phyloP scores from a whole-genome alignment of 768 basidiomycete genomes.

The Coprinopsis strossmayeri region DNA sequence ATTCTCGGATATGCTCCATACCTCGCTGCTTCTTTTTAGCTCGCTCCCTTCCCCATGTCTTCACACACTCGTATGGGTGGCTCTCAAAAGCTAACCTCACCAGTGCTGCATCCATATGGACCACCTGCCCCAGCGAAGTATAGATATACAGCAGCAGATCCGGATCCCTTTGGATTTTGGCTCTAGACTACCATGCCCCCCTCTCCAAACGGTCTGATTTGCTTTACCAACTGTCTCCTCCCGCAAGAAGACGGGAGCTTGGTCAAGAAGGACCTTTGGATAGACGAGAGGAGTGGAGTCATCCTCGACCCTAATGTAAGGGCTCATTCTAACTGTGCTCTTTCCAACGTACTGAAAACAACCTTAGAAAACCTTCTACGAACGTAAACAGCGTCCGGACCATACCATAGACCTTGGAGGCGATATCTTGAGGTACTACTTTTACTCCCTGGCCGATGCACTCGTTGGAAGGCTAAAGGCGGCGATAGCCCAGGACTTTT shows the following conservation, averaged over 20 bases:
- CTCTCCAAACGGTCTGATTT: slow-evolving; percentile 60
- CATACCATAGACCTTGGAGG: slow-evolving; percentile 65
- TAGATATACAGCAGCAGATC: neutral
- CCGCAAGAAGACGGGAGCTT: slow-evolving; percentile 76
- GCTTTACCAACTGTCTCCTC: slow-evolving; percentile 84
- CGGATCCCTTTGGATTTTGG: neutral
- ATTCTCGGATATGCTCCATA: too few species aligned
- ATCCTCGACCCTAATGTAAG: slow-evolving; percentile 71
- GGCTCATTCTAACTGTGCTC: neutral
- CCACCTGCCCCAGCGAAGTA: too few species aligned
- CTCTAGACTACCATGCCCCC: slow-evolving; percentile 9
- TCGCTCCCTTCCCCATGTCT: too few species aligned
- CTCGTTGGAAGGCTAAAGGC: neutral
- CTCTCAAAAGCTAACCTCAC: too few species aligned
- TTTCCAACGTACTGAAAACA: neutral
- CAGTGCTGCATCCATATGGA: too few species aligned
- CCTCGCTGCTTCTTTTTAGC: too few species aligned
- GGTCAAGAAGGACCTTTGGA: slow-evolving; percentile 71
- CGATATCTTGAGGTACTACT: slow-evolving; percentile 76
- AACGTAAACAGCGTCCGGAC: slow-evolving; percentile 52
- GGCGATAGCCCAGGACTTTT: slow-evolving; percentile 68
- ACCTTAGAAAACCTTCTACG: slow-evolving; percentile 59
- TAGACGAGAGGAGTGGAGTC: slow-evolving; percentile 66
- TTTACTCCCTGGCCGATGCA: neutral
- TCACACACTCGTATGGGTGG: too few species aligned